Evolutionary conservation across 768 basidiomycete genomes (phyloP).

Genomic region (Mycena chlorophos): DNA sequence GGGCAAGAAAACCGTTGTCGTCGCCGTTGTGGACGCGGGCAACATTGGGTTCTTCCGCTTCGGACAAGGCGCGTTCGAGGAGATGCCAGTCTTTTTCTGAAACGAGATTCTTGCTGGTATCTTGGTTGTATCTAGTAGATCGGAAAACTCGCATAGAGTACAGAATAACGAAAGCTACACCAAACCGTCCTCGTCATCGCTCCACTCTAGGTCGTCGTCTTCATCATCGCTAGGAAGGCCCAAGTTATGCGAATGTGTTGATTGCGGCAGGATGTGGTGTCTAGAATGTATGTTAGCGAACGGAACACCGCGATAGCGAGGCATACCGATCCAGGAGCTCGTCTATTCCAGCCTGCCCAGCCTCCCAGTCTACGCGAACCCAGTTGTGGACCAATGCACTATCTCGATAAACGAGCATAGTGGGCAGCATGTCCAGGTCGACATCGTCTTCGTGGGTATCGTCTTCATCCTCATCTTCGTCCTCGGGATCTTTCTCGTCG

Average conservation of each 20-base stretch:
- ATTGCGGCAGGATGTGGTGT: constrained; percentile 40
- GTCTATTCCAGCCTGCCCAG: constrained; percentile 63
- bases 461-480: constrained; percentile 43
- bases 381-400: constrained; percentile 86
- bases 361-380: constrained; percentile 89
- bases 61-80: constrained; percentile 80
- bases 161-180: constrained; percentile 16
- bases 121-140: not conserved
- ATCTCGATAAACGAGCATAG: constrained; percentile 73
- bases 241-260: constrained; percentile 40
- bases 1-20: constrained; percentile 79
- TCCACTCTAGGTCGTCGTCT: constrained; percentile 53
- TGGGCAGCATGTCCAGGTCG: constrained; percentile 79
- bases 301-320: constrained; percentile 22
- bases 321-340: constrained; percentile 65
- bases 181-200: constrained; percentile 46
- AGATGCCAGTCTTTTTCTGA: constrained; percentile 67
- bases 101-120: not conserved
- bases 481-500: constrained; percentile 35
- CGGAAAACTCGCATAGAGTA: too few relatives aligned
- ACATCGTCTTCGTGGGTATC: constrained; percentile 59
- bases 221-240: constrained; percentile 55
- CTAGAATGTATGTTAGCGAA: constrained; percentile 28
- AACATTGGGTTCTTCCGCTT: constrained; percentile 88
- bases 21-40: constrained; percentile 88